Percentiles rank a stretch among this genome's conserved stretches.
Evolutionary conservation across 2,329 filamentous ascomycete species (phyloP).

Genomic region (Ophiocordyceps sinensis): DNA sequence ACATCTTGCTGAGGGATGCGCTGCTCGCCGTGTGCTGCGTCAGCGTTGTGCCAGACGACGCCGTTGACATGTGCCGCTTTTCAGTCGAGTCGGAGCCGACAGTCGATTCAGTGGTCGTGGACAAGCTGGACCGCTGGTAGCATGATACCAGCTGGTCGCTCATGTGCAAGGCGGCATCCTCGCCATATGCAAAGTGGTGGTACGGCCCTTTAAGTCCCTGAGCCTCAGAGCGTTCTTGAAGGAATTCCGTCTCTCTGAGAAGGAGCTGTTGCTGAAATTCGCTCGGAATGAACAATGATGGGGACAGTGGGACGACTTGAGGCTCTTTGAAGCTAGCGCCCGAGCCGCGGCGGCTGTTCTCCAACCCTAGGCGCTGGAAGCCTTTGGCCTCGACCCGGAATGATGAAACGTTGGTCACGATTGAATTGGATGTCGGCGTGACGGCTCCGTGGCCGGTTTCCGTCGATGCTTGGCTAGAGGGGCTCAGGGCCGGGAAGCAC

Average conservation of each 20-base stretch:
- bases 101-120: conserved; percentile 34
- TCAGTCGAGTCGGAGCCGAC: conserved; percentile 30
- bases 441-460: conserved; percentile 26
- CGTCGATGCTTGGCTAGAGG: conserved; percentile 30
- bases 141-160: conserved; percentile 6
- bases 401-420: conserved; percentile 35
- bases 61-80: conserved; percentile 37
- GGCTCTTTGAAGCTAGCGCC: conserved; percentile 40
- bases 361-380: conserved; percentile 11
- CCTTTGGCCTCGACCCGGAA: conserved; percentile 24
- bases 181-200: conserved; percentile 6
- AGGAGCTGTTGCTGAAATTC: conserved; percentile 44
- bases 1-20: conserved; percentile 25
- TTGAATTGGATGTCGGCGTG: conserved; percentile 23
- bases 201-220: conserved; percentile 6
- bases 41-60: conserved; percentile 37
- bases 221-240: neutral
- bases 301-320: conserved; percentile 44
- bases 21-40: conserved; percentile 41
- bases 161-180: conserved; percentile 3
- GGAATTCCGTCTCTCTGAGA: conserved; percentile 11
- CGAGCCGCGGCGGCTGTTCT: conserved; percentile 22
- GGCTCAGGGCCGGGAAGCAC: conserved; percentile 34
- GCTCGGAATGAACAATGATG: conserved; percentile 45
- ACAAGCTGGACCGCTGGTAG: conserved; percentile 37